A percentile compares a stretch with the other conserved stretches of the same genome.
phyloP scores from a whole-genome alignment of 495 filamentous ascomycete species.

The Hypoxylon intermedium region DNA sequence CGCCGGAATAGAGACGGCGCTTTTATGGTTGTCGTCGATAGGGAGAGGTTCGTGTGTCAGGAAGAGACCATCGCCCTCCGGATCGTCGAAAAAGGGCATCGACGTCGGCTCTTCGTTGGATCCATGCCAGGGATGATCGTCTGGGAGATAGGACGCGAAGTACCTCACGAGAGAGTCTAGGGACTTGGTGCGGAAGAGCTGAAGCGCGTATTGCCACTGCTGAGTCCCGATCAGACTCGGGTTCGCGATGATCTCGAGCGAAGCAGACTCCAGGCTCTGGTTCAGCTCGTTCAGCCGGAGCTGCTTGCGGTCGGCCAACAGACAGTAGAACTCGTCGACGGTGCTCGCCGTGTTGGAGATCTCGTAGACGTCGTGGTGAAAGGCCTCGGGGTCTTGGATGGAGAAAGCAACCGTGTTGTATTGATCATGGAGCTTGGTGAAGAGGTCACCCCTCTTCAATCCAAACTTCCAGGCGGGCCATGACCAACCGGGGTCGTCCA shows the following conservation, averaged over 20 bases:
- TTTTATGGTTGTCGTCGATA: slow-evolving; percentile 27
- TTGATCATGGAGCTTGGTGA: slow-evolving; percentile 45
- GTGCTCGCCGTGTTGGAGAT: slow-evolving; percentile 51
- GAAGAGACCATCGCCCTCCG: slow-evolving; percentile 41
- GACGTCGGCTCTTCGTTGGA: slow-evolving; percentile 31
- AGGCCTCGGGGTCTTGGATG: slow-evolving; percentile 45
- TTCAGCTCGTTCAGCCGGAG: slow-evolving; percentile 56
- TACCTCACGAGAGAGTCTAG: slow-evolving; percentile 60
- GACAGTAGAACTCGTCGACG: slow-evolving; percentile 53
- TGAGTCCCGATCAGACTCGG: slow-evolving; percentile 57
- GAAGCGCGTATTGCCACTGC: slow-evolving; percentile 58
- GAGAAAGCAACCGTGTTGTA: slow-evolving; percentile 44
- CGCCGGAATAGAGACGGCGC: slow-evolving; percentile 27
- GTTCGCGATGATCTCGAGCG: slow-evolving; percentile 60
- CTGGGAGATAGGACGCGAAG: slow-evolving; percentile 58
- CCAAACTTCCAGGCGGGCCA: slow-evolving; percentile 61
- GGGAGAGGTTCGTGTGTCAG: slow-evolving; percentile 54
- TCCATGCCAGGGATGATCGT: slow-evolving; percentile 49
- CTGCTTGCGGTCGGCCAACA: slow-evolving; percentile 55
- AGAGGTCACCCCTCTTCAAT: slow-evolving; percentile 46
- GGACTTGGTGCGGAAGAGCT: slow-evolving; percentile 60
- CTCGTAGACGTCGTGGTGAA: slow-evolving; percentile 48
- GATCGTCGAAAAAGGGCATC: slow-evolving; percentile 49
- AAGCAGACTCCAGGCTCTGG: slow-evolving; percentile 54
- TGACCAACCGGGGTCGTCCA: slow-evolving; percentile 55